A percentile compares a stretch with the other conserved stretches of the same genome.
These are phyloP conservation scores for Sporothrix euskadiensis DNA, from an alignment of 2,329 filamentous ascomycete species.

Conservation along the genomic window DNA sequence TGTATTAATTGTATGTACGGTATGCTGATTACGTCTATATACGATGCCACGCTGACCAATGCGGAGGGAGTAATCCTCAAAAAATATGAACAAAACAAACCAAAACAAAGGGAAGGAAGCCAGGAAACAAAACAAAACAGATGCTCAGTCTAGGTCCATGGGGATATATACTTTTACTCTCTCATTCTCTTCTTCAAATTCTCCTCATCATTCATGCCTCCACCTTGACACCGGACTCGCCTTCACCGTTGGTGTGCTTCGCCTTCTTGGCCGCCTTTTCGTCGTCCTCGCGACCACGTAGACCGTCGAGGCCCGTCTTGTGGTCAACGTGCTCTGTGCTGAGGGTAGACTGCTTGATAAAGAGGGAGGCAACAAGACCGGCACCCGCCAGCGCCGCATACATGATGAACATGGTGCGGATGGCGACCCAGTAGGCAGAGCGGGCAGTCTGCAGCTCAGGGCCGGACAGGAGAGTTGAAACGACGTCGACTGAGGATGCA, in stretches of 20 bases:
- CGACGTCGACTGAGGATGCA: slow-evolving; percentile 59
- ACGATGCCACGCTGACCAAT: slow-evolving; percentile 13
- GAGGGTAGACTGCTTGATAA: slow-evolving; percentile 52
- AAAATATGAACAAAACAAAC: background rate
- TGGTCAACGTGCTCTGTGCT: slow-evolving; percentile 59
- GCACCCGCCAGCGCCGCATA: slow-evolving; percentile 53
- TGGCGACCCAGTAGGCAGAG: slow-evolving; percentile 15
- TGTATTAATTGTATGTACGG: background rate
- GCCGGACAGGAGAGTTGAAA: slow-evolving; percentile 53
- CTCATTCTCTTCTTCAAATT: background rate
- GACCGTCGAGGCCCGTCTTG: slow-evolving; percentile 55
- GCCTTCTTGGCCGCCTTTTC: slow-evolving; percentile 35
- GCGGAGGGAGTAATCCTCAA: background rate
- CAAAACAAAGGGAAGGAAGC: background rate
- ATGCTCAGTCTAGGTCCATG: background rate
- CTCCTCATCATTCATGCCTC: background rate
- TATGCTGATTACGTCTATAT: background rate
- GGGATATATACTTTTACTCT: background rate
- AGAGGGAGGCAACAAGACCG: slow-evolving; percentile 50
- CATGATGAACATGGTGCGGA: slow-evolving; percentile 56
- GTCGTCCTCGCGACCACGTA: slow-evolving; percentile 36
- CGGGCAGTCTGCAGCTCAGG: slow-evolving; percentile 45
- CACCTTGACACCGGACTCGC: slow-evolving; percentile 12
- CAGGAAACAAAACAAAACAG: background rate
- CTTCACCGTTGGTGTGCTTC: background rate